Evolutionary conservation across 805 yeast species (phyloP).

Genomic region (Teunomyces barrocoloradensis): DNA sequence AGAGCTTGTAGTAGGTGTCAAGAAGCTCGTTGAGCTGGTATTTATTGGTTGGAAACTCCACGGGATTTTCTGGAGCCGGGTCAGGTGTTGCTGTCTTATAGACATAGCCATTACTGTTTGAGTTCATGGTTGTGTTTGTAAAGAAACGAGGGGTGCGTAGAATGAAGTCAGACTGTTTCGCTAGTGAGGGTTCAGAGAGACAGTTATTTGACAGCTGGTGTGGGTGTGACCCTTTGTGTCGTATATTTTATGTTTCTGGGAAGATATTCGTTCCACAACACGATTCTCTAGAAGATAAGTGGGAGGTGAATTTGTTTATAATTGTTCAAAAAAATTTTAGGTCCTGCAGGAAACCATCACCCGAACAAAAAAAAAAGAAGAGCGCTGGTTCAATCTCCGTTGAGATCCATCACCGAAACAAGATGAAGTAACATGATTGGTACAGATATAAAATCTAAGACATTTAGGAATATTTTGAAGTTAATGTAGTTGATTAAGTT

Average conservation of each 20-base stretch:
- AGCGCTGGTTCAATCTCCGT: not conserved
- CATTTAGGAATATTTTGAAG: too few species aligned
- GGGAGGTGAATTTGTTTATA: not conserved
- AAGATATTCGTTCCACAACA: conserved; percentile 1
- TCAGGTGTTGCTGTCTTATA: conserved; percentile 3
- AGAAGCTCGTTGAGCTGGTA: conserved; percentile 25
- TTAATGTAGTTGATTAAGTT: too few species aligned
- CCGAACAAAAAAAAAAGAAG: not conserved
- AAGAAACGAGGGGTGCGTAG: not conserved
- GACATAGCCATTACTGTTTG: conserved; percentile 1
- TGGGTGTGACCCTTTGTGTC: not conserved
- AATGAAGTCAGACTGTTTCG: not conserved
- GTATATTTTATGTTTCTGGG: not conserved
- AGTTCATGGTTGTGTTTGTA: conserved; percentile 1
- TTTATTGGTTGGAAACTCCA: conserved; percentile 20
- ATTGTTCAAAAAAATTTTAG: conserved; percentile 2
- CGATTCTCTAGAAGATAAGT: not conserved
- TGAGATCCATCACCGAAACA: not conserved
- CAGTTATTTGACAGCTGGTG: not conserved
- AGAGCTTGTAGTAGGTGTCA: conserved; percentile 24
- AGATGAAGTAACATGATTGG: not conserved
- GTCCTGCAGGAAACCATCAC: not conserved
- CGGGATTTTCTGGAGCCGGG: not conserved
- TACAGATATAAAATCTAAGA: too few species aligned
- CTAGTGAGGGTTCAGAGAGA: not conserved